A percentile compares a stretch with the other conserved stretches of the same genome.
Conservation (phyloP, 1,284 basidiomycete genomes). For the Ustilago esculenta region DNA sequence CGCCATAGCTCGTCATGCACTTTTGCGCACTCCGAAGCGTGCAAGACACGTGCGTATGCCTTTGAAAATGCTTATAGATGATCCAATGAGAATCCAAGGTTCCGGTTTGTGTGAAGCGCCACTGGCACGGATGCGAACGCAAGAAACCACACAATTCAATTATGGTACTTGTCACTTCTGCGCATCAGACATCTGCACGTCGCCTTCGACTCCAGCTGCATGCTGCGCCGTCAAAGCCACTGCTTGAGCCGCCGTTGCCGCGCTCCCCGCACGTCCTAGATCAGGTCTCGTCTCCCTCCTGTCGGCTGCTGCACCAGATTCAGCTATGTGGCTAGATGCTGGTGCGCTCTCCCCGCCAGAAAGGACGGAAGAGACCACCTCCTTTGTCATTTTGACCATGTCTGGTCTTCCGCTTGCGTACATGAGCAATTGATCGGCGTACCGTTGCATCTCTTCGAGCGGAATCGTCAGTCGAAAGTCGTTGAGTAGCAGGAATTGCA, state of each 20-base stretch:
- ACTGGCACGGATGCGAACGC: no score
- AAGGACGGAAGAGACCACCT: neutral
- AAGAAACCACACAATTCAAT: no score
- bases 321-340: neutral
- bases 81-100: no score
- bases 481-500: constrained; percentile 95
- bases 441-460: constrained; percentile 89
- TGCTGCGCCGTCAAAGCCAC: neutral
- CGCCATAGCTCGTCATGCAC: no score
- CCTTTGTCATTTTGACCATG: constrained; percentile 28
- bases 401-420: constrained; percentile 65
- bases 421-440: constrained; percentile 84
- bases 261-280: neutral
- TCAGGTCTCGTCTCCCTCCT: neutral
- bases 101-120: no score
- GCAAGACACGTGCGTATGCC: no score
- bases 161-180: neutral
- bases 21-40: no score
- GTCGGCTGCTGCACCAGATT: neutral
- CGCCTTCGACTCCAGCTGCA: constrained; percentile 18
- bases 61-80: no score
- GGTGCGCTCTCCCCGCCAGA: neutral
- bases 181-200: constrained; percentile 38
- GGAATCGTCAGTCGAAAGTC: constrained; percentile 91
- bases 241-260: neutral